Conservation (phyloP, 164 flowering plant species). For the Cinnamomum chago region DNA sequence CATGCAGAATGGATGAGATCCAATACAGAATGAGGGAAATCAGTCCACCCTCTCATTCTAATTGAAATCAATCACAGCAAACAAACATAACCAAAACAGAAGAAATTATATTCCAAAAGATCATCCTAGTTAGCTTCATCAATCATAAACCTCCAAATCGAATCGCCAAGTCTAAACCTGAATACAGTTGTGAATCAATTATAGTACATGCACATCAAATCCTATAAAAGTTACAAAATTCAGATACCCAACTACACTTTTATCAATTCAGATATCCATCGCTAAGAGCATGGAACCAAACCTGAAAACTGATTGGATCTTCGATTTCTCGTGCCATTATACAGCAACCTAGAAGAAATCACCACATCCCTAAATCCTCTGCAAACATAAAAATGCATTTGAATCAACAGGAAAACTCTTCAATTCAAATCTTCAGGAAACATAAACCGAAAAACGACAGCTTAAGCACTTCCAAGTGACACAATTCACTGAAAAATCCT, state of each 20-base stretch:
- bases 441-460: background rate
- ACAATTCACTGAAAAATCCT: background rate
- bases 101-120: background rate
- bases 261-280: background rate
- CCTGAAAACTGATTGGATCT: conserved; percentile 53
- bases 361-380: conserved; percentile 20
- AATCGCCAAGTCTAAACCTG: background rate
- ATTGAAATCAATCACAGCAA: too few relatives aligned
- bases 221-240: background rate
- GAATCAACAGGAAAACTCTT: background rate
- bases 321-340: conserved; percentile 58
- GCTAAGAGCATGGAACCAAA: conserved; percentile 7
- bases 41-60: too few relatives aligned
- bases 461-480: background rate
- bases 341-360: conserved; percentile 10
- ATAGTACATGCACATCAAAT: background rate
- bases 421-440: background rate
- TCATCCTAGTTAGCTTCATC: background rate
- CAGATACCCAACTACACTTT: background rate
- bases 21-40: too few relatives aligned
- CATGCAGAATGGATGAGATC: too few relatives aligned
- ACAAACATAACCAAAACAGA: background rate
- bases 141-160: background rate
- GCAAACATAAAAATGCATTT: background rate
- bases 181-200: background rate